Evolutionary conservation across 192 early-diverging fungal genomes (phyloP).

Genomic region (Coemansia sp.): DNA sequence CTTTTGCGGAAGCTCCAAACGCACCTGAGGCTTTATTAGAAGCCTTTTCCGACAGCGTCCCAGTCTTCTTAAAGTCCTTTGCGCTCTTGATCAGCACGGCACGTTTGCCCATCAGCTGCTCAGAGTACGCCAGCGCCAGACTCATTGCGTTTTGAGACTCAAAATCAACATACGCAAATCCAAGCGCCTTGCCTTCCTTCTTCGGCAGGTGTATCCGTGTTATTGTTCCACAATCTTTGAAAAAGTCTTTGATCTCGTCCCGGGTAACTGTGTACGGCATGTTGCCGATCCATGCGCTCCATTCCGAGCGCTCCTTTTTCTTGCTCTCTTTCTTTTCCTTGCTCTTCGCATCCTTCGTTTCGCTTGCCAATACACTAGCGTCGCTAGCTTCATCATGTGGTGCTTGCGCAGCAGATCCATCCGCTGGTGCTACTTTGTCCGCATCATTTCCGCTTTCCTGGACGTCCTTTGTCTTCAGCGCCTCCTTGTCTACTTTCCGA

Average conservation of each 20-base stretch:
- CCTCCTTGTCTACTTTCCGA: constrained; percentile 34
- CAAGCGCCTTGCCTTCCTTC: constrained; percentile 44
- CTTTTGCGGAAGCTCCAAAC: constrained; percentile 19
- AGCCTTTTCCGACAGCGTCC: constrained; percentile 37
- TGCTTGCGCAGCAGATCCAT: background rate
- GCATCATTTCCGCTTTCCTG: background rate
- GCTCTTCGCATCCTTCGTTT: constrained; percentile 39
- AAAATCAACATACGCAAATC: constrained; percentile 77
- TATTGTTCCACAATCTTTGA: constrained; percentile 48
- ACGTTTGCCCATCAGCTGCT: constrained; percentile 61
- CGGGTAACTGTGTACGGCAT: constrained; percentile 61
- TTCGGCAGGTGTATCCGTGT: constrained; percentile 50
- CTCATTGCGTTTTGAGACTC: constrained; percentile 53
- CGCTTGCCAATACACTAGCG: constrained; percentile 31
- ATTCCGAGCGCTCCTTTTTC: constrained; percentile 58
- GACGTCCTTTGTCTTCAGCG: constrained; percentile 33
- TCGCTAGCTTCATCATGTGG: constrained; percentile 14
- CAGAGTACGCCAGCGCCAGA: constrained; percentile 65
- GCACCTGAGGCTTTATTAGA: background rate
- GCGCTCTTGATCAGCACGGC: constrained; percentile 68
- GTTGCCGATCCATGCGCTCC: constrained; percentile 74
- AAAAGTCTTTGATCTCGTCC: constrained; percentile 60
- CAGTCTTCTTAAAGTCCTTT: constrained; percentile 65
- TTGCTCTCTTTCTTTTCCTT: constrained; percentile 41
- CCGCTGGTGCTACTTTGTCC: constrained; percentile 12